Percentiles rank a stretch among this genome's conserved stretches.
These are phyloP conservation scores for Oenanthe javanica DNA, from an alignment of 140 eudicot genomes.

Conservation along the genomic window DNA sequence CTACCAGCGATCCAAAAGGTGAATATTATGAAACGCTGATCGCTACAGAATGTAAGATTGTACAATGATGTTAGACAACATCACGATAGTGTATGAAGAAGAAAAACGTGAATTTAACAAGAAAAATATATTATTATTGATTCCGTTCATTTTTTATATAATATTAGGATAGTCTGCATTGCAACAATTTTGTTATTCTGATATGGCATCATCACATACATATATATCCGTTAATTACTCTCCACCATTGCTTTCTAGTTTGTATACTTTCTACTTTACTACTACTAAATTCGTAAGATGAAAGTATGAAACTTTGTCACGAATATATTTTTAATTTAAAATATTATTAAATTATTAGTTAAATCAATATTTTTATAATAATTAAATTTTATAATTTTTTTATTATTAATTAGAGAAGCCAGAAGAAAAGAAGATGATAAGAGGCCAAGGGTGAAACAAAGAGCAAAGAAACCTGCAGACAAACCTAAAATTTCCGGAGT, in stretches of 20 bases:
- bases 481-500: no score
- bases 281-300: background rate
- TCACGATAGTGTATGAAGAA: background rate
- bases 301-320: background rate
- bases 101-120: background rate
- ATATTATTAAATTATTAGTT: no score
- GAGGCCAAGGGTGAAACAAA: no score
- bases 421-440: no score
- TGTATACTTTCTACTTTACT: background rate
- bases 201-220: background rate
- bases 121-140: background rate
- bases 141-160: background rate
- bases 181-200: background rate
- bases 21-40: background rate
- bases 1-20: background rate
- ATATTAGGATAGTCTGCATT: background rate
- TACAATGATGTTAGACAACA: background rate
- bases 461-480: no score
- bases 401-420: no score
- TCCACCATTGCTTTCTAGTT: conserved; percentile 1
- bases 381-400: no score
- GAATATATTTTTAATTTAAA: no score
- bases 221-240: background rate
- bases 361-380: no score
- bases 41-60: background rate